Evolutionary conservation across 108 stramenopile species (phyloP).

Genomic region (Pseudonitzschia delicatissima): DNA sequence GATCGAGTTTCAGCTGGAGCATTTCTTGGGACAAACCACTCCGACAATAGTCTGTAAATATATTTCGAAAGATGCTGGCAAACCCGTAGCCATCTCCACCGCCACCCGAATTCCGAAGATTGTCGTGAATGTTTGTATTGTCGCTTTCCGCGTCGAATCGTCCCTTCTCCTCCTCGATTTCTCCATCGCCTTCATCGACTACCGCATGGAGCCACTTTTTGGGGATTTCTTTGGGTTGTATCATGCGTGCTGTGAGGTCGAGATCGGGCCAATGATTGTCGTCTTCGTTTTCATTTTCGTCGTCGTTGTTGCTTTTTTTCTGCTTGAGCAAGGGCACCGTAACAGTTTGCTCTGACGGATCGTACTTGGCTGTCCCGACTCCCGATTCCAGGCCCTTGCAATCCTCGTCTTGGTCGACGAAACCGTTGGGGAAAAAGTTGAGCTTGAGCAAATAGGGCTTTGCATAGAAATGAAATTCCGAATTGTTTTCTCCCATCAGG

Average conservation of each 20-base stretch:
- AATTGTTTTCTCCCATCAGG: slow-evolving; percentile 44
- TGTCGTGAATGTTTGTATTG: slow-evolving; percentile 5
- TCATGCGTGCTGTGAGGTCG: slow-evolving; percentile 60
- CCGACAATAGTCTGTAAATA: slow-evolving; percentile 75
- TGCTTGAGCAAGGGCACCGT: slow-evolving; percentile 42
- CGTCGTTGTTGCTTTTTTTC: slow-evolving; percentile 23
- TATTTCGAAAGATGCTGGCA: slow-evolving; percentile 52
- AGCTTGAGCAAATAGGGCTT: slow-evolving; percentile 72
- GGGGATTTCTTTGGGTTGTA: slow-evolving; percentile 43
- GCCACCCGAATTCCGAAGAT: neutral
- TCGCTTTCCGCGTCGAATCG: neutral
- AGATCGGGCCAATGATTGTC: slow-evolving; percentile 59
- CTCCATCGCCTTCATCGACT: slow-evolving; percentile 3
- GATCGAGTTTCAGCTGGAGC: slow-evolving; percentile 22
- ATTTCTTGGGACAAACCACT: slow-evolving; percentile 78
- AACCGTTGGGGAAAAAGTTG: slow-evolving; percentile 43
- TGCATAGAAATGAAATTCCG: slow-evolving; percentile 56
- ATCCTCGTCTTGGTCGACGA: slow-evolving; percentile 20
- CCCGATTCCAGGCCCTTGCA: neutral
- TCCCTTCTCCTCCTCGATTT: slow-evolving; percentile 11
- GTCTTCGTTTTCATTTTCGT: neutral
- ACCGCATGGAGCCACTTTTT: slow-evolving; percentile 41
- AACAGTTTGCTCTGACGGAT: slow-evolving; percentile 45
- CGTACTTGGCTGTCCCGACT: slow-evolving; percentile 32
- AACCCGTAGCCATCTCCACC: slow-evolving; percentile 60